phyloP scores from a whole-genome alignment of 1,284 basidiomycete genomes.

The Leccinum subspadiceum region DNA sequence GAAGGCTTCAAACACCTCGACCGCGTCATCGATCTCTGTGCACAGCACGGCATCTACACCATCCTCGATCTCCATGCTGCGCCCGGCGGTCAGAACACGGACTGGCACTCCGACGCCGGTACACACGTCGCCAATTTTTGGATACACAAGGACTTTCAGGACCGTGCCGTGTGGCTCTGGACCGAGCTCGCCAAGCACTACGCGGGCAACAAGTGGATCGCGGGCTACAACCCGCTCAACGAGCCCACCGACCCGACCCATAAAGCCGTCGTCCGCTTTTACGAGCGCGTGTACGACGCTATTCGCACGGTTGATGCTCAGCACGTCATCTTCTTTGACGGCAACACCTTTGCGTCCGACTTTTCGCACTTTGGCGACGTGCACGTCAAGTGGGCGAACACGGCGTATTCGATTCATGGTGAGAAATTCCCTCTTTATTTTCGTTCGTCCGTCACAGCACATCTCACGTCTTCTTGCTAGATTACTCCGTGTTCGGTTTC shows the following conservation, averaged over 20 bases:
- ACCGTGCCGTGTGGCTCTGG: slow-evolving; percentile 71
- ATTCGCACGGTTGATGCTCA: slow-evolving; percentile 64
- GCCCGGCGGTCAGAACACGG: slow-evolving; percentile 59
- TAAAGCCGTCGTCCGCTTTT: slow-evolving; percentile 54
- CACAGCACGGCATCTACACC: slow-evolving; percentile 56
- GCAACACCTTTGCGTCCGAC: slow-evolving; percentile 76
- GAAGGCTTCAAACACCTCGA: slow-evolving; percentile 65
- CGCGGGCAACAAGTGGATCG: slow-evolving; percentile 65
- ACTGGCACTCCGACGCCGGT: slow-evolving; percentile 54
- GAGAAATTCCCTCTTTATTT: background rate
- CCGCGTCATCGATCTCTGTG: slow-evolving; percentile 58
- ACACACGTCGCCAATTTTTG: slow-evolving; percentile 63
- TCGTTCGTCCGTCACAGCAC: background rate
- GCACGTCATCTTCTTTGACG: slow-evolving; percentile 67
- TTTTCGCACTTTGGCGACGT: slow-evolving; percentile 69
- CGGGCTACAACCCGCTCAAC: slow-evolving; percentile 74
- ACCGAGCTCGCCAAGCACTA: slow-evolving; percentile 64
- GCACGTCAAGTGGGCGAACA: slow-evolving; percentile 56
- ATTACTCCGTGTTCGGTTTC: slow-evolving; percentile 61
- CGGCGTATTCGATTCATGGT: slow-evolving; percentile 77
- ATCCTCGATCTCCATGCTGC: slow-evolving; percentile 63
- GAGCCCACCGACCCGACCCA: slow-evolving; percentile 68
- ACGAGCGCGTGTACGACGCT: slow-evolving; percentile 61
- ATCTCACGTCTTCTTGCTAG: slow-evolving; percentile 7
- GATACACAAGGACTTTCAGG: slow-evolving; percentile 76